Conservation (phyloP, 176 grass and related monocot genomes). For the Miscanthus lutarioriparius region DNA sequence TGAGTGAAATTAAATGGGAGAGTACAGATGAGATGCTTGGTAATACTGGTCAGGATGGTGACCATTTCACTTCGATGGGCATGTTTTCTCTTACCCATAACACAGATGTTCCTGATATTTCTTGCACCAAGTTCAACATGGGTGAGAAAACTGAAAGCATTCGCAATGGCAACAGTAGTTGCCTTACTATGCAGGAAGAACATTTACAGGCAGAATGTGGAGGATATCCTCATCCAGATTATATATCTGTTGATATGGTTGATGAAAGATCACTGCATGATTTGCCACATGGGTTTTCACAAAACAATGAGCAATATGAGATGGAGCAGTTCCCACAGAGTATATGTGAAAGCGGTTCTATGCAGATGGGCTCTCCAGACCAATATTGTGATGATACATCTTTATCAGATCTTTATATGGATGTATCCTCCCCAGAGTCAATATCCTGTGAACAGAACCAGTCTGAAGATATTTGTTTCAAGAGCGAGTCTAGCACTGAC, state of each 20-base stretch:
- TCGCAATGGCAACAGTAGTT: constrained; percentile 45
- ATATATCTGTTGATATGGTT: constrained; percentile 37
- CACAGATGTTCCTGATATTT: constrained; percentile 36
- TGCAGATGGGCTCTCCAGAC: constrained; percentile 45
- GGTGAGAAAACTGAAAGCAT: constrained; percentile 46
- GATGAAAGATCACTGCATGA: constrained; percentile 32
- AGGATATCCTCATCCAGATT: constrained; percentile 34
- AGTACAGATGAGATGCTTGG: constrained; percentile 31
- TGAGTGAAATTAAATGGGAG: constrained; percentile 45
- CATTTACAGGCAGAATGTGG: constrained; percentile 25
- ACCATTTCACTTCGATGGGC: constrained; percentile 29
- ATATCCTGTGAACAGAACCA: constrained; percentile 50
- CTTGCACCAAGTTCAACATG: constrained; percentile 35
- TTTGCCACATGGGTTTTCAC: constrained; percentile 27
- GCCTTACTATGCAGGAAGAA: constrained; percentile 48
- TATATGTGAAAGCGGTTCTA: constrained; percentile 48
- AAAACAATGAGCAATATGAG: constrained; percentile 45
- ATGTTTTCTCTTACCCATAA: constrained; percentile 32
- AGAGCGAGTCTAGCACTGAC: constrained; percentile 88
- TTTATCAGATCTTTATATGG: constrained; percentile 47
- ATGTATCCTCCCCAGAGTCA: constrained; percentile 42
- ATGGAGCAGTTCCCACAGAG: constrained; percentile 42
- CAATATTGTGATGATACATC: constrained; percentile 61
- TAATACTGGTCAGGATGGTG: constrained; percentile 40
- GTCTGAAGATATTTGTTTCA: constrained; percentile 57